Evolutionary conservation across 2,329 filamentous ascomycete species (phyloP), one percentile per base, ranked within the genome.

Genomic region (Diaporthe velutina): DNA sequence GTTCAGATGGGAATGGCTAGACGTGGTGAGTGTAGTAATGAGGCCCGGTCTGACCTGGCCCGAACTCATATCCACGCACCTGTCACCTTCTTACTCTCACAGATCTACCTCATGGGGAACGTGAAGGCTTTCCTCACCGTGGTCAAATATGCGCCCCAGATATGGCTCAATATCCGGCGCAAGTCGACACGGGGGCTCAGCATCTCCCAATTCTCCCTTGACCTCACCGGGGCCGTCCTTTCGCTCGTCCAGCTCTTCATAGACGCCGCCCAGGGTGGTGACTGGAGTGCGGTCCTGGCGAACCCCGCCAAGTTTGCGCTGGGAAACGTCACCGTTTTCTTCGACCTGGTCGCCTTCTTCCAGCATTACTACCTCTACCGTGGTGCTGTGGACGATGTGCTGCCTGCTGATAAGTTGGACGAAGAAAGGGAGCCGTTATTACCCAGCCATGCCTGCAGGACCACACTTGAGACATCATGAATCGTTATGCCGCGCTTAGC

Each of bases 241-340:
- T 73, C 71, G 10, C 60, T 73, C 22, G 40, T 73, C 13, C 71
- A 73, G 52, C 60, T 73, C 19, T 66, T 73, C 25, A 68, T 73
- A n/a, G 71, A 73, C 45, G 55, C 71, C 2, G 50, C 52, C 30
- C 25, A 33, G 19, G 52, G 50, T 7, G 71, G 71, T 8, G 71
- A 68, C 60, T 73, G 61, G 71, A 68, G 70, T 2, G 70, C 61
- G 3, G 58, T 75, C 19, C 48, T 64, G 58, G 73, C 45, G 12
- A 75, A 75, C 70, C 73, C 73, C 30, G 73, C 73, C 52, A 75
- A 75, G 60, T 73, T 75, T 25, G 73, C 70, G 8, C 61, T 75
- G 33, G 73, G 67, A 50, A 75, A 75, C 19, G 60, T 75, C 58
- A 75, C 73, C 25, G 54, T 75, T 10, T 55, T 75, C 38, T 75